Percentiles rank a stretch among this genome's conserved stretches.
Evolutionary conservation across 1,284 basidiomycete species (phyloP).

Genomic region (Neonothopanus nambi): DNA sequence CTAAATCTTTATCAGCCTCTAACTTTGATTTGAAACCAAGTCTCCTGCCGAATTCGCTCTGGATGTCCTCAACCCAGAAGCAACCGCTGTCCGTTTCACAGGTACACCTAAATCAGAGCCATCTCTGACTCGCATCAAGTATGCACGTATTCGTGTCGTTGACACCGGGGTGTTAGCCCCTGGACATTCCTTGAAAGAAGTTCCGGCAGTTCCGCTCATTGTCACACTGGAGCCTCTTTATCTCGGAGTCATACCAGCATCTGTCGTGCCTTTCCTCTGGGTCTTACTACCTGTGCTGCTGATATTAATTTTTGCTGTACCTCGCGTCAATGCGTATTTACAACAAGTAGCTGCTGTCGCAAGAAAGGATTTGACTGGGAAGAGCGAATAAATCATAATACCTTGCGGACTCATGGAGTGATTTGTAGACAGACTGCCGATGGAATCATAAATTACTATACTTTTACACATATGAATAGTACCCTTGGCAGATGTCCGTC

Average conservation of each 20-base stretch:
- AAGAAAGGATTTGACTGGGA: constrained; percentile 27
- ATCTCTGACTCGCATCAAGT: constrained; percentile 41
- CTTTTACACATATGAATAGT: neutral
- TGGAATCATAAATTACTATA: neutral
- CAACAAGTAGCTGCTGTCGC: constrained; percentile 34
- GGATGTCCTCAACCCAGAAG: constrained; percentile 34
- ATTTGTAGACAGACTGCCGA: neutral
- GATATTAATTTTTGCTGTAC: constrained; percentile 24
- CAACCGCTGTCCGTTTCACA: constrained; percentile 21
- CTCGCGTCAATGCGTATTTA: constrained; percentile 31
- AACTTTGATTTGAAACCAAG: constrained; percentile 25
- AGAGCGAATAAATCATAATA: constrained; percentile 1
- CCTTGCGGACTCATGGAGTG: neutral
- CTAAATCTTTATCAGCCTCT: constrained; percentile 17
- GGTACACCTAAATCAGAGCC: constrained; percentile 17
- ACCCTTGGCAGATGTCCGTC: too few relatives aligned
- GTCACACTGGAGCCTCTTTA: constrained; percentile 60
- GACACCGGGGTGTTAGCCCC: constrained; percentile 53
- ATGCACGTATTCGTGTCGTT: constrained; percentile 54
- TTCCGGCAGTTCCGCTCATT: constrained; percentile 42
- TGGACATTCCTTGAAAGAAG: constrained; percentile 9
- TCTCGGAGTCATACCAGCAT: constrained; percentile 57
- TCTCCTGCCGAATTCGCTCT: constrained; percentile 46
- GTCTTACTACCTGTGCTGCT: constrained; percentile 33
- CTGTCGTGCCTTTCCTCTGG: constrained; percentile 46